These are phyloP conservation scores for Cryphonectria nitschkei DNA, from an alignment of 2,329 filamentous ascomycete genomes.

Conservation along the genomic window DNA sequence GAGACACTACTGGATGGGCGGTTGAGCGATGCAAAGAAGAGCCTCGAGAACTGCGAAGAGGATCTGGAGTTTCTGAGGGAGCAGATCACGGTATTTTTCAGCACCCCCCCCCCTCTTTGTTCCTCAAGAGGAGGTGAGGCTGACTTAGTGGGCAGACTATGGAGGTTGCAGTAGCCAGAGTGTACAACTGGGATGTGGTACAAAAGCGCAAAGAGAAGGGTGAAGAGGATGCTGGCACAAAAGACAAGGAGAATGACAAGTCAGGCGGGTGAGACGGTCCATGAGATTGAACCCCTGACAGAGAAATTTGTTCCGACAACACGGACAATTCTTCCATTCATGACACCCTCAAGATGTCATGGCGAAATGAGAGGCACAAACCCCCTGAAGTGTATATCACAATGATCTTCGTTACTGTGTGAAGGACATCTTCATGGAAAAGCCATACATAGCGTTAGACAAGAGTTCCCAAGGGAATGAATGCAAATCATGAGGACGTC, in stretches of 20 bases:
- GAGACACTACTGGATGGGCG: constrained; percentile 78
- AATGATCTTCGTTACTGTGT: not conserved
- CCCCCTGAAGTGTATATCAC: not conserved
- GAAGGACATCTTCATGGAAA: not conserved
- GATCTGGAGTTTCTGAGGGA: constrained; percentile 94
- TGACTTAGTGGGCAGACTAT: constrained; percentile 66
- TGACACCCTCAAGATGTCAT: not conserved
- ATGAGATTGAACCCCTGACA: not conserved
- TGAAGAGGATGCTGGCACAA: constrained; percentile 57
- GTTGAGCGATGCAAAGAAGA: constrained; percentile 76
- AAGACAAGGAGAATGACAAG: constrained; percentile 41
- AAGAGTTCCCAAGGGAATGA: not conserved
- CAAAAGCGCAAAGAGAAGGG: constrained; percentile 90
- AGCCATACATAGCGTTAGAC: not conserved
- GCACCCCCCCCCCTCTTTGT: too few species aligned
- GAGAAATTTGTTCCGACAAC: constrained; percentile 14
- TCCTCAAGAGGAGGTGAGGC: constrained; percentile 2
- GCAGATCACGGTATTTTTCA: constrained; percentile 81
- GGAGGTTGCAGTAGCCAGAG: constrained; percentile 92
- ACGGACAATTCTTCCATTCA: not conserved
- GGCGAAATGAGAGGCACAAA: constrained; percentile 5
- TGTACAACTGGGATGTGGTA: constrained; percentile 99
- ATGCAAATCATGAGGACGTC: not conserved
- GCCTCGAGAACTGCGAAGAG: constrained; percentile 87
- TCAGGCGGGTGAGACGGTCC: constrained; percentile 35